Base-by-base conservation (phyloP, 2,329 filamentous ascomycete genomes). In the Drechslerella coelobrocha region DNA sequence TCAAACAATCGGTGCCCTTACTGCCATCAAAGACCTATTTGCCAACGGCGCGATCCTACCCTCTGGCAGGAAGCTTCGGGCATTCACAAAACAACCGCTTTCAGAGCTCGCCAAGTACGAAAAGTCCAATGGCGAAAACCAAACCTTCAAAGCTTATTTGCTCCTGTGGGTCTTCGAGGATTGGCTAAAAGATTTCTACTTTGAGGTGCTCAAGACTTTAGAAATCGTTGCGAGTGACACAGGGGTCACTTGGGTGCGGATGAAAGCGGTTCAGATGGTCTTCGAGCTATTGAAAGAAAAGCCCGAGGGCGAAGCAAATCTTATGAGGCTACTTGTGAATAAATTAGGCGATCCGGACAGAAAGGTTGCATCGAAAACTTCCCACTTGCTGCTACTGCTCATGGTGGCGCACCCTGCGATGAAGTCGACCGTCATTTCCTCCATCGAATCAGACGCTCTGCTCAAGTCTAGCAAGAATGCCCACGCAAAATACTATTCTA, bases 161-260 rank as follows among this genome's bases (percentile, higher is more conserved):
- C 86, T 99, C 19, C 83, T 87, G 17, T 99, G 93, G 93, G 88
- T 88, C 0, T 99, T 89, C 75, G 94, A 99, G 79, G 91, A 97
- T 78, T 97, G 93, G 89, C 81, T 99, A 63, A 99, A 99, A 81
- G 88, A 89, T 68, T 88, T 89, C 34, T 99, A 95, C 79, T 99
- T 97, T 79, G 91, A 93, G 75, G 86, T 97, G 74, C 84, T 99
- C 63, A 93, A 96, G 79, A 85, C 95, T 47, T 83, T 99, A 14
- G 94, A 99, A 79, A 84, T 86, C 10, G 97, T 94, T 91, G 96
- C 91, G 78, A 91, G 89, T 61, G 94, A 99, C 75, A 94, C 97
- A 80, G 90, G 99, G 59, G 91, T 95, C 77, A 66, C 68, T 1
- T 97, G 93, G 79, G 92, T 95, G 41, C 88, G 95, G 71, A 89